Percentiles rank a stretch among this genome's conserved stretches.
phyloP scores from a whole-genome alignment of 2,329 filamentous ascomycete species.

The Fusarium sp. region DNA sequence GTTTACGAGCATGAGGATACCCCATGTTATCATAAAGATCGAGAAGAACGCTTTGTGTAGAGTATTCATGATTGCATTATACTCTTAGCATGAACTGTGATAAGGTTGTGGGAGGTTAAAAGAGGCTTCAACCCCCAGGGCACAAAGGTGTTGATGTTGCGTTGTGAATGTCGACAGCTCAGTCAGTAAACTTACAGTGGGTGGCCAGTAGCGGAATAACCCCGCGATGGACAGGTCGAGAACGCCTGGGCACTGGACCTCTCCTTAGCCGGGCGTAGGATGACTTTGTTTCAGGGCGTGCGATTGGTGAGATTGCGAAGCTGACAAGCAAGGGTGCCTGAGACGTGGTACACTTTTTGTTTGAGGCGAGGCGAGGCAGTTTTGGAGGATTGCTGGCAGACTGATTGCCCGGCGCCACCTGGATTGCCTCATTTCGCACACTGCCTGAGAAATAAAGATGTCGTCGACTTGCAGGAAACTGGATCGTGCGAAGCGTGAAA shows the following conservation, averaged over 20 bases:
- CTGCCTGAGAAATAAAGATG: background rate
- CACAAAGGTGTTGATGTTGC: background rate
- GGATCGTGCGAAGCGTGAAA: background rate
- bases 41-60: conserved; percentile 17
- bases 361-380: background rate
- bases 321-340: background rate
- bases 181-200: background rate
- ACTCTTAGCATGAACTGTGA: accelerated
- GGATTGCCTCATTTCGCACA: background rate
- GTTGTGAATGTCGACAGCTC: background rate
- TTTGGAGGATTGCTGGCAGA: background rate
- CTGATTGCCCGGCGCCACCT: background rate
- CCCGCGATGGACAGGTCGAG: background rate
- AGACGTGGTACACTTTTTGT: background rate
- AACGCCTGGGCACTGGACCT: background rate
- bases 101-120: no score
- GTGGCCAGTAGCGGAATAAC: background rate
- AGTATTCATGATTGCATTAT: background rate
- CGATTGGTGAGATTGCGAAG: conserved; percentile 4
- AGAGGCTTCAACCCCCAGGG: no score
- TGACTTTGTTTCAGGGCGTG: background rate
- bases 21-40: conserved; percentile 7
- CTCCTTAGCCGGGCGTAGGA: conserved; percentile 9
- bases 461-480: no score
- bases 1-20: background rate